These are phyloP conservation scores for Pichia sp. DNA, from an alignment of 1,139 yeast genomes.

Conservation along the genomic window DNA sequence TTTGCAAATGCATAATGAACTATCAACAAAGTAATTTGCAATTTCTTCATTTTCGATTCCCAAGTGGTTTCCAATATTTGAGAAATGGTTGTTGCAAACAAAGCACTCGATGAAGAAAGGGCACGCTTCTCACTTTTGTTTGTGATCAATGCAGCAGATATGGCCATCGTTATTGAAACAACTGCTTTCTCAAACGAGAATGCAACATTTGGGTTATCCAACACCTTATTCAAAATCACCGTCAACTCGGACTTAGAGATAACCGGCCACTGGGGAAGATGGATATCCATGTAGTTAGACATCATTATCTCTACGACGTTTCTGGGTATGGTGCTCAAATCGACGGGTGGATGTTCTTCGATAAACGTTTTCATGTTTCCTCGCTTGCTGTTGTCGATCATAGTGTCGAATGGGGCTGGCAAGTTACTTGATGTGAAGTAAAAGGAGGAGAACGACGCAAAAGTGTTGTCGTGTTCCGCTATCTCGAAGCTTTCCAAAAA, in stretches of 20 bases:
- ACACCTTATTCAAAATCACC: conserved; percentile 12
- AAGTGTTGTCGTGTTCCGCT: conserved; percentile 9
- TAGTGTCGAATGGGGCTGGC: conserved; percentile 24
- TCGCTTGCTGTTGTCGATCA: conserved; percentile 14
- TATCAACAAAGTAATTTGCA: conserved; percentile 19
- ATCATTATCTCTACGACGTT: conserved; percentile 20
- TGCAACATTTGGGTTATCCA: conserved; percentile 8
- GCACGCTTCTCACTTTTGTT: conserved; percentile 23
- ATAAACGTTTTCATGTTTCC: conserved; percentile 20
- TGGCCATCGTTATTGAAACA: conserved; percentile 21
- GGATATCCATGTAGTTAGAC: conserved; percentile 20
- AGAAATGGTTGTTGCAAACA: conserved; percentile 20
- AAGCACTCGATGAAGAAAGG: conserved; percentile 22
- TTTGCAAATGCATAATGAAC: conserved; percentile 26
- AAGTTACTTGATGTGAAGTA: conserved; percentile 21
- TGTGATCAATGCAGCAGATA: conserved; percentile 24
- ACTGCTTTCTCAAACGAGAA: conserved; percentile 20
- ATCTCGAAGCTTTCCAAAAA: conserved; percentile 14
- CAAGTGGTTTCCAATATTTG: conserved; percentile 16
- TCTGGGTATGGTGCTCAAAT: conserved; percentile 19
- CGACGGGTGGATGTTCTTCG: conserved; percentile 20
- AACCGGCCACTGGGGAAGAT: conserved; percentile 24
- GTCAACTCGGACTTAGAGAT: conserved; percentile 17
- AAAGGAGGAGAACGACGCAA: conserved; percentile 9
- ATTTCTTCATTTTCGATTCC: conserved; percentile 17